Conservation (phyloP, 176 grass and related monocot genomes). For the Juncus effusus region DNA sequence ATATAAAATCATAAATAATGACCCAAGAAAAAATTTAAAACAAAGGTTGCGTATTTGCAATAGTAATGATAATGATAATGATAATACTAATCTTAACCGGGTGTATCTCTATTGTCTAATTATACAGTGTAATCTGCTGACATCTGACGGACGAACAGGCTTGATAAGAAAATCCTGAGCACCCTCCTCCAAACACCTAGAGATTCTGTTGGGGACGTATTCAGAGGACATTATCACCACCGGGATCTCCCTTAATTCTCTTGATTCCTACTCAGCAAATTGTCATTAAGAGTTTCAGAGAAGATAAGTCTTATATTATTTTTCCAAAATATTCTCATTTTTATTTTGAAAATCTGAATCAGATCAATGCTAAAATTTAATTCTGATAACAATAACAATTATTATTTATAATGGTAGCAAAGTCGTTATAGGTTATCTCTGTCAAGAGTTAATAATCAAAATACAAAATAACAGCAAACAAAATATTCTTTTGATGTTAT, state of each 20-base stretch:
- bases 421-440: too few relatives aligned
- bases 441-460: too few relatives aligned
- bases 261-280: conserved; percentile 50
- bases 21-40: too few relatives aligned
- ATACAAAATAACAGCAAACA: not conserved
- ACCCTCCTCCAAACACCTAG: conserved; percentile 81
- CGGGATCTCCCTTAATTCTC: conserved; percentile 60
- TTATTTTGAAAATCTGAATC: too few relatives aligned
- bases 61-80: too few relatives aligned
- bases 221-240: conserved; percentile 99
- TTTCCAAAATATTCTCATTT: too few relatives aligned
- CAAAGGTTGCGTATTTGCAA: too few relatives aligned
- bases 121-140: conserved; percentile 44
- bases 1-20: too few relatives aligned
- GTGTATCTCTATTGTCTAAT: too few relatives aligned
- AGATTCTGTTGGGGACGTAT: conserved; percentile 73
- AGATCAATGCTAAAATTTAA: not conserved
- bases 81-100: too few relatives aligned
- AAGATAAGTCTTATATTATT: not conserved
- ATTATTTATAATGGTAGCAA: too few relatives aligned
- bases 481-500: not conserved
- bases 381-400: too few relatives aligned
- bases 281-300: not conserved
- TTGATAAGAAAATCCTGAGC: conserved; percentile 91
- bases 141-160: conserved; percentile 55